Conservation (phyloP, 1,284 basidiomycete species). For the Grifola frondosa region DNA sequence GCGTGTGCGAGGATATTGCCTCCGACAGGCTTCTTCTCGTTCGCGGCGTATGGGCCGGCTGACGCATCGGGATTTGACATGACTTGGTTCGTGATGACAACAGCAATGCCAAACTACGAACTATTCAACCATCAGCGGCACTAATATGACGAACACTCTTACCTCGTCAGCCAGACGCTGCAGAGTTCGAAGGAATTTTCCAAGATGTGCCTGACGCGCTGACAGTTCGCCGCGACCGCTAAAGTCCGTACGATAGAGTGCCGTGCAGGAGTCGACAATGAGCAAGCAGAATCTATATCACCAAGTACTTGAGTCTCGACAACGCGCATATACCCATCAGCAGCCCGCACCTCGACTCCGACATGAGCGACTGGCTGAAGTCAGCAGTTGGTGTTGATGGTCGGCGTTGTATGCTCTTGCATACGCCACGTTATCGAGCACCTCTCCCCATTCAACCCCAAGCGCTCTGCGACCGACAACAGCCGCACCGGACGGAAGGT, state of each 20-base stretch:
- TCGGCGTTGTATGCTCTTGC: slow-evolving; percentile 99
- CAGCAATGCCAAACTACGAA: slow-evolving; percentile 90
- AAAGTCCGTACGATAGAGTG: slow-evolving; percentile 95
- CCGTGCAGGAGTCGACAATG: slow-evolving; percentile 96
- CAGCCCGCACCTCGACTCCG: slow-evolving; percentile 81
- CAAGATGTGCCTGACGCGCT: slow-evolving; percentile 95
- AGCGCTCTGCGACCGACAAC: slow-evolving; percentile 92
- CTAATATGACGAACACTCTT: slow-evolving; percentile 14
- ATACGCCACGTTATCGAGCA: slow-evolving; percentile 98
- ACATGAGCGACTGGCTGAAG: slow-evolving; percentile 95
- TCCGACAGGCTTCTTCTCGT: slow-evolving; percentile 97
- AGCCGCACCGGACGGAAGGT: slow-evolving; percentile 97
- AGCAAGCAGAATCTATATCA: slow-evolving; percentile 85
- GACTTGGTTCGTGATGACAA: slow-evolving; percentile 98
- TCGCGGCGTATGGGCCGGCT: slow-evolving; percentile 83
- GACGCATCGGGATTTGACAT: slow-evolving; percentile 97
- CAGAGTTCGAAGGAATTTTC: slow-evolving; percentile 91
- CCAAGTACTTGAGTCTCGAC: slow-evolving; percentile 4
- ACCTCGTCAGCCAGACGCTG: slow-evolving; percentile 97
- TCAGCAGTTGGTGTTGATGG: slow-evolving; percentile 90
- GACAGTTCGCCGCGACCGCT: slow-evolving; percentile 94
- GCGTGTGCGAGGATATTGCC: slow-evolving; percentile 97
- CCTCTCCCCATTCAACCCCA: slow-evolving; percentile 95
- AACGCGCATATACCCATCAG: slow-evolving; percentile 17
- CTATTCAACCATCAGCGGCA: slow-evolving; percentile 1